Base-by-base conservation (phyloP, 164 flowering plant genomes). In the Dillenia suffruticosa region DNA sequence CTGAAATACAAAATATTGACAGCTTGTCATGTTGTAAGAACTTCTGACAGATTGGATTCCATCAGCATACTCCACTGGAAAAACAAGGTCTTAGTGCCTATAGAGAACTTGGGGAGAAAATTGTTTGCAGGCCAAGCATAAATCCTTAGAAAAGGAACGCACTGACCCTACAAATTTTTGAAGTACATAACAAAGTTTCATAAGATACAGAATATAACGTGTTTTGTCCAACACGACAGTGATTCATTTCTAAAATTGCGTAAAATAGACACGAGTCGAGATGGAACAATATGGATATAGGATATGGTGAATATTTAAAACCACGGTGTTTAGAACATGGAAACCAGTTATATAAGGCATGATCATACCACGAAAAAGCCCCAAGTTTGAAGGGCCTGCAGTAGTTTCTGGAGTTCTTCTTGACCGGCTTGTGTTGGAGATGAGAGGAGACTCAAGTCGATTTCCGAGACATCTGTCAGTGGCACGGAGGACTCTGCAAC, bases 1-100 rank as follows among this genome's bases (percentile, higher is more conserved):
- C 83, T 74, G 59, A 54, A 48, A 58, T 44, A 22, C 50, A n/a
- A 11, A 43, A 59, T 8, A 53, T 9, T 13, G 55, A 13, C 54
- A n/a, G 45, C 46, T 63, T 13, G 12, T 16, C 14, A 9, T 9
- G 2, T 22, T 65, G 49, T 9, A 61, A 65, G 68, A 19, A 19
- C 22, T 19, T 19, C 22, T 19, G 22, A 19, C 22, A 19, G 22
- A 19, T 19, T 19, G 22, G 56, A 12, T n/a, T 1, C 56, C 56
- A 52, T 12, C 9, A 17, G 10, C 56, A 52, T 13, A 52, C 16
- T 17, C 22, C 9, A 12, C 55, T 52, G 22, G 22, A 19, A 19
- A 19, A 19, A 19, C 22, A 19, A 19, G 1, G 22, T 19, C 22
- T 19, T 19, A 19, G 22, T 19, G 22, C 22, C 22, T 19, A 19